Percentiles rank a stretch among this genome's conserved stretches.
Evolutionary conservation across 495 filamentous ascomycete genomes (phyloP).

Genomic region (Tricharina praecox): DNA sequence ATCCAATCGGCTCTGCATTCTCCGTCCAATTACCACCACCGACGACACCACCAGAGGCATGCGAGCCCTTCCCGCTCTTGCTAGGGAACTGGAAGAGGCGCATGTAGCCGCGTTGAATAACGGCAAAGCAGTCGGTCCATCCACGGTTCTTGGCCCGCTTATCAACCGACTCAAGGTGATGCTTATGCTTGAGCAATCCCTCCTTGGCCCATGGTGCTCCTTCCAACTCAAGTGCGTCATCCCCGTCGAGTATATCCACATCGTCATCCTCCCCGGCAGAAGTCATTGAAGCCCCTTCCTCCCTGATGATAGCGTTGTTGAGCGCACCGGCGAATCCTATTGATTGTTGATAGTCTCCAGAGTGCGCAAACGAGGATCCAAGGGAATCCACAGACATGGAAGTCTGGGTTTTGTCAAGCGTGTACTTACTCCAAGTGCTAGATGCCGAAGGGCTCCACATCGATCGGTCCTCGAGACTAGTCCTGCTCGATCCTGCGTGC

Average conservation of each 20-base stretch:
- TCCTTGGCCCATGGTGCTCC: constrained; percentile 97
- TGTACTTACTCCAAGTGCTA: constrained; percentile 90
- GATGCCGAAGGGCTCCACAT: constrained; percentile 81
- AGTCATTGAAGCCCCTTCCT: constrained; percentile 50
- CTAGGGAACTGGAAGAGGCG: constrained; percentile 72
- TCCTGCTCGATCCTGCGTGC: constrained; percentile 76
- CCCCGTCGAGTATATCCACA: constrained; percentile 58
- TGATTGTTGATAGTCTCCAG: constrained; percentile 75
- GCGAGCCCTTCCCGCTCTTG: constrained; percentile 44
- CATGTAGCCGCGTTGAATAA: constrained; percentile 91
- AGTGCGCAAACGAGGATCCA: constrained; percentile 52
- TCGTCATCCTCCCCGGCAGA: constrained; percentile 36
- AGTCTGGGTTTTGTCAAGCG: constrained; percentile 71
- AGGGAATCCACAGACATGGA: constrained; percentile 83
- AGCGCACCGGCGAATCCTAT: constrained; percentile 97
- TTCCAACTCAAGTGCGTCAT: constrained; percentile 73
- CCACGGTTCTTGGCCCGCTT: constrained; percentile 83
- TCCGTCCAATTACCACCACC: constrained; percentile 96
- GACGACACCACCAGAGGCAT: constrained; percentile 48
- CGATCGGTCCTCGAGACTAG: constrained; percentile 81
- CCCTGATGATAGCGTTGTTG: constrained; percentile 89
- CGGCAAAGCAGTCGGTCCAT: constrained; percentile 94
- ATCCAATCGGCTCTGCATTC: constrained; percentile 71
- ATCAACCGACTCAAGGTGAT: constrained; percentile 74
- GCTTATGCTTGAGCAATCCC: constrained; percentile 87